phyloP scores from a whole-genome alignment of 352 stramenopile genomes.

The Pythium rishiriense region DNA sequence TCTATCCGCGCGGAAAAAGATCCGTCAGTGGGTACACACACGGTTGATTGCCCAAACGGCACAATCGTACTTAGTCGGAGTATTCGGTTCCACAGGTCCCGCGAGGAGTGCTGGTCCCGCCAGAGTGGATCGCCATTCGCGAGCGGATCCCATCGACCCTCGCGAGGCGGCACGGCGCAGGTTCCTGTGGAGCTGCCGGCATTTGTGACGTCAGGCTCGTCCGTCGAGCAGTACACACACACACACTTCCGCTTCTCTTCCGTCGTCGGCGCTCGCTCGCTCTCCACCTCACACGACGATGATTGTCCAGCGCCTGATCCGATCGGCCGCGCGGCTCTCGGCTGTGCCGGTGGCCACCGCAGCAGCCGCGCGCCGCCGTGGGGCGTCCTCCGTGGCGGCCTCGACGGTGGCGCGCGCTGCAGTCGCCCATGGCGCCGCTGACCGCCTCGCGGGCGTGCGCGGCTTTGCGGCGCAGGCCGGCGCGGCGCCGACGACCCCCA shows the following conservation, averaged over 20 bases:
- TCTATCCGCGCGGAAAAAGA: constrained; percentile 8
- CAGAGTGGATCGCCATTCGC: constrained; percentile 5
- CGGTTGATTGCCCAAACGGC: constrained; percentile 28
- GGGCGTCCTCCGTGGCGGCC: background rate
- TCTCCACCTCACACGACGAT: constrained; percentile 2
- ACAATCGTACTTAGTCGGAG: constrained; percentile 25
- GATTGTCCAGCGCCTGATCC: constrained; percentile 26
- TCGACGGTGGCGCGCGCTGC: background rate
- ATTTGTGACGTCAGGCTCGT: constrained; percentile 9
- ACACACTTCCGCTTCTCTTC: constrained; percentile 25
- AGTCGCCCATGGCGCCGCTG: background rate
- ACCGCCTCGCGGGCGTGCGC: background rate
- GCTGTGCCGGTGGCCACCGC: background rate
- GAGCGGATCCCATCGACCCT: background rate
- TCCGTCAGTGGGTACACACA: background rate
- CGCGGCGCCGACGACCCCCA: constrained; percentile 26
- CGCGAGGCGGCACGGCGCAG: background rate
- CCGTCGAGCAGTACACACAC: too few relatives aligned
- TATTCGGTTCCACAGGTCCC: constrained; percentile 22
- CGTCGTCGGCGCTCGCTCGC: background rate
- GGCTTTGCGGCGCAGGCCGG: constrained; percentile 27
- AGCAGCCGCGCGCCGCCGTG: background rate
- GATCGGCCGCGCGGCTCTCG: constrained; percentile 7
- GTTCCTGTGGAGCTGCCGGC: too few relatives aligned
- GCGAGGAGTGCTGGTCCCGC: background rate